phyloP scores from a whole-genome alignment of 495 filamentous ascomycete genomes.

The Bacidia gigantensis region DNA sequence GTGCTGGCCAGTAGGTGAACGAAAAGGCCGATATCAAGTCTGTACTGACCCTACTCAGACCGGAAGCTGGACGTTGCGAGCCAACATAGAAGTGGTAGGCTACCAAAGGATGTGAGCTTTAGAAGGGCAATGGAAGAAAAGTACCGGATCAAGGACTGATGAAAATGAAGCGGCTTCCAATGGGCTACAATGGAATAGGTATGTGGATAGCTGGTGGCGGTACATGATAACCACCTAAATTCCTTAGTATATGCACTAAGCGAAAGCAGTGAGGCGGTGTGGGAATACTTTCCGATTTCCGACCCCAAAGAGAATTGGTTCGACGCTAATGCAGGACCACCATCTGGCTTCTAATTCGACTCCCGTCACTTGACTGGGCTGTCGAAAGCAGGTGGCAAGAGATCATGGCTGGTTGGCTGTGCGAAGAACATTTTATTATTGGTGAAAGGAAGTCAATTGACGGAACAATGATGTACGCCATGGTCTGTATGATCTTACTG shows the following conservation, averaged over 20 bases:
- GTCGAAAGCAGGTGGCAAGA: not conserved
- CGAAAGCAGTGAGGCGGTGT: slow-evolving; percentile 2
- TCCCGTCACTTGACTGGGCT: not conserved
- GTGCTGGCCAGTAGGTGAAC: slow-evolving; percentile 11
- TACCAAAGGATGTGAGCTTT: not conserved
- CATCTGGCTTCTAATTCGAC: not conserved
- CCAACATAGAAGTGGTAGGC: slow-evolving; percentile 9
- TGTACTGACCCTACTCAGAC: slow-evolving; percentile 6
- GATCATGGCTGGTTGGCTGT: too few species aligned
- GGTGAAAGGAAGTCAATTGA: not conserved
- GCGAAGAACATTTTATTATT: not conserved
- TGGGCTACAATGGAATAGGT: too few species aligned
- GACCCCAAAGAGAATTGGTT: not conserved
- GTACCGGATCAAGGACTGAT: slow-evolving; percentile 1
- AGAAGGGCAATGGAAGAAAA: slow-evolving; percentile 8
- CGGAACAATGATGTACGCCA: not conserved
- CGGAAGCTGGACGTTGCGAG: slow-evolving; percentile 3
- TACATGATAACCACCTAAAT: too few species aligned
- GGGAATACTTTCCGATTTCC: not conserved
- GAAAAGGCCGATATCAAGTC: not conserved
- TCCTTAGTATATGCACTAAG: not conserved
- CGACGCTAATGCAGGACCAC: slow-evolving; percentile 4
- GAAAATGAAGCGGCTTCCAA: too few species aligned
- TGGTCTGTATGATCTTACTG: not conserved
- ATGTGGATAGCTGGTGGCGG: too few species aligned